Base-by-base conservation (phyloP, 768 basidiomycete species). In the Clitopilus passeckerianus region DNA sequence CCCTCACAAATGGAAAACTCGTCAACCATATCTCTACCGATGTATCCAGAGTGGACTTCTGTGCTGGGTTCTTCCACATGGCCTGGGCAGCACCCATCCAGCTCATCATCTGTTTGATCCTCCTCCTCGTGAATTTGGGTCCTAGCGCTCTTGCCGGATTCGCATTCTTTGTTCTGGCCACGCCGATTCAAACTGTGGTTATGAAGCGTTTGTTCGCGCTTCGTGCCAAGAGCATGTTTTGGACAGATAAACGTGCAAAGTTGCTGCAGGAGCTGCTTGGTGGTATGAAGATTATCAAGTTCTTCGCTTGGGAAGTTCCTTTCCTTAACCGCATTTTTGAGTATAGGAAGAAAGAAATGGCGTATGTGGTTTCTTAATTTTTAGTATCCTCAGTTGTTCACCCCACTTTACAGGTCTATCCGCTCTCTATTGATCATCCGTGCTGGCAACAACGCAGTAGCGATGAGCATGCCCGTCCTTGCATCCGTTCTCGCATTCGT, bases 21-120 rank as follows among this genome's bases (percentile, higher is more conserved):
- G 89, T 97, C 62, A 95, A 94, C 64, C 93, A 96, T 74, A 95
- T 98, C 61, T 93, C 91, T 5, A 93, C 91, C 0, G 93, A 95
- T 68, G 86, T 95, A 20, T 93, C 90, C 27, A 84, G 95, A 20
- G 91, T 98, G 68, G 94, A 98, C 68, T 97, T 94, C 65, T 89
- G 88, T 65, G 79, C 84, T 65, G 79, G 86, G 18, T 90, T 87
- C 74, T 89, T 92, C 71, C 90, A 92, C 64, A 87, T 93, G 80
- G 78, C 81, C 37, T 92, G 89, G 87, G 75, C 87, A 5, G 84
- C 87, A 0, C 87, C 86, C 0, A 86, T 95, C 53, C 90, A 93
- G 68, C 80, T 95, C 74, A 68, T 76, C 16, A 84, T 95, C 53
- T 93, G 91, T 69, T 79, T 95, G 5, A 72, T 86, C 53, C 80